Evolutionary conservation across 805 yeast species (phyloP).

Genomic region (Candida ascalaphidarum): DNA sequence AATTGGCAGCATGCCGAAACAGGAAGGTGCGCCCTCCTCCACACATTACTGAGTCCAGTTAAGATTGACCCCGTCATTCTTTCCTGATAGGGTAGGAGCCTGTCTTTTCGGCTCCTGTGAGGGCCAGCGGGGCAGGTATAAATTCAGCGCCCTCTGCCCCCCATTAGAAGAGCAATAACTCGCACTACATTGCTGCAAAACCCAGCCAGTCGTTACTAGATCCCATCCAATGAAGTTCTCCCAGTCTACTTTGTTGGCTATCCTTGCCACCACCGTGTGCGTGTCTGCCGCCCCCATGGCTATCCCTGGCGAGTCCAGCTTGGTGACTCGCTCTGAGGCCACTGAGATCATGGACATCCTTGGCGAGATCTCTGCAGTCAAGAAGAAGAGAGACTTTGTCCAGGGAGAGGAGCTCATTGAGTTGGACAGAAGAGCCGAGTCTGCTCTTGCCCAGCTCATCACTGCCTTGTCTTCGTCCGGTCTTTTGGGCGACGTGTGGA

Average conservation of each 20-base stretch:
- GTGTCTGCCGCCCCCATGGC: constrained; percentile 26
- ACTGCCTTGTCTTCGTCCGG: constrained; percentile 31
- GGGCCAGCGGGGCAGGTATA: too few relatives aligned
- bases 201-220: too few relatives aligned
- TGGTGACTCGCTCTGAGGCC: constrained; percentile 28
- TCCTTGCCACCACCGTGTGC: constrained; percentile 28
- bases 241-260: constrained; percentile 36
- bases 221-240: constrained; percentile 40
- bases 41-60: too few relatives aligned
- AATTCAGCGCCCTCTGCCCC: too few relatives aligned
- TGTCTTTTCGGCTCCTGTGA: too few relatives aligned
- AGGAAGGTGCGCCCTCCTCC: too few relatives aligned
- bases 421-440: constrained; percentile 26
- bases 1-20: too few relatives aligned
- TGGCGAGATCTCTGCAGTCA: constrained; percentile 21
- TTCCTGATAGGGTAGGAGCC: too few relatives aligned
- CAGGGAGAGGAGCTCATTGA: constrained; percentile 18
- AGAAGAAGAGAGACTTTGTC: constrained; percentile 26
- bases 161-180: too few relatives aligned
- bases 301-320: constrained; percentile 9
- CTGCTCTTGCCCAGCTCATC: constrained; percentile 25
- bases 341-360: constrained; percentile 24
- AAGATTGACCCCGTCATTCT: too few relatives aligned
- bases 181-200: too few relatives aligned
- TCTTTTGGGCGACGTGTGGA: constrained; percentile 25